Percentiles rank a stretch among this genome's conserved stretches.
phyloP scores from a whole-genome alignment of 2,329 filamentous ascomycete genomes.

The Cercospora janseana region DNA sequence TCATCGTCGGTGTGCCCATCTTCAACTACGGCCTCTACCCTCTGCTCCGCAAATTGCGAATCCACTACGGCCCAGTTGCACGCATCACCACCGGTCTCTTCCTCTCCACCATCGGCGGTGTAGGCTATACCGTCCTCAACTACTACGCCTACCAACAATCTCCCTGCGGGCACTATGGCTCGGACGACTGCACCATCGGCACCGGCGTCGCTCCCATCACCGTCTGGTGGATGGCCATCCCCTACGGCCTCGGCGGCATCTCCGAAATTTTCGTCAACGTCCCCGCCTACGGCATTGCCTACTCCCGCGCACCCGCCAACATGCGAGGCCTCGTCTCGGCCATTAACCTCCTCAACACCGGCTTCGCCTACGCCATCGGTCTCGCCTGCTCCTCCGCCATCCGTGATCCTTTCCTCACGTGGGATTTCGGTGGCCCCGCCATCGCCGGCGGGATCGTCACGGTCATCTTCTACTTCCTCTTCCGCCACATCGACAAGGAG shows the following conservation, averaged over 20 bases:
- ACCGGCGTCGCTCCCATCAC: slow-evolving; percentile 40
- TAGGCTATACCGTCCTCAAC: slow-evolving; percentile 43
- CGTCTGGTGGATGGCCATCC: slow-evolving; percentile 45
- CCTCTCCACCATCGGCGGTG: slow-evolving; percentile 50
- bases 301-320: slow-evolving; percentile 43
- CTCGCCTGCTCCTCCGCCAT: slow-evolving; percentile 42
- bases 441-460: slow-evolving; percentile 51
- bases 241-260: slow-evolving; percentile 40
- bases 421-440: slow-evolving; percentile 51
- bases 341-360: slow-evolving; percentile 45
- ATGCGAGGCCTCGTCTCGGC: slow-evolving; percentile 47
- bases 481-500: slow-evolving; percentile 43
- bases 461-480: slow-evolving; percentile 50
- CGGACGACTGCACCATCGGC: slow-evolving; percentile 38
- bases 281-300: slow-evolving; percentile 48
- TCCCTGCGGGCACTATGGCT: slow-evolving; percentile 45
- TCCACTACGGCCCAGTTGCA: slow-evolving; percentile 51
- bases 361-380: slow-evolving; percentile 42
- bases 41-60: slow-evolving; percentile 41
- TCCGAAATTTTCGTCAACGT: slow-evolving; percentile 47
- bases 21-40: slow-evolving; percentile 48
- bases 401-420: slow-evolving; percentile 50
- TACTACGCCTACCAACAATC: slow-evolving; percentile 48
- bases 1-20: slow-evolving; percentile 46
- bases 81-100: slow-evolving; percentile 49